Conservation (phyloP, 768 basidiomycete genomes). For the Rhodotorula graminis region DNA sequence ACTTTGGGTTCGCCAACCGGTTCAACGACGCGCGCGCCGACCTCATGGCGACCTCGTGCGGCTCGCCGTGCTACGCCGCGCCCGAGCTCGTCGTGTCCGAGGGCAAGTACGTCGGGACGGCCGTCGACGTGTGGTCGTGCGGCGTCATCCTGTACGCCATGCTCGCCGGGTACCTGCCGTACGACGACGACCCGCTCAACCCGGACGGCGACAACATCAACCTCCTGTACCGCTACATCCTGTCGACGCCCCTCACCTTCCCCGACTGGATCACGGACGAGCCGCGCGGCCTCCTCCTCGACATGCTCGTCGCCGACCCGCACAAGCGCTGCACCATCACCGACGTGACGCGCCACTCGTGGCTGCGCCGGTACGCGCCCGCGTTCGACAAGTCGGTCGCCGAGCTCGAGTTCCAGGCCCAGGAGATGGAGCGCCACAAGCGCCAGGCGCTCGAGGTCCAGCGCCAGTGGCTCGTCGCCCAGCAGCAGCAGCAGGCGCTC, state of each 20-base stretch:
- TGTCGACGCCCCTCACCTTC: constrained; percentile 92
- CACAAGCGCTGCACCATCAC: constrained; percentile 67
- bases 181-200: constrained; percentile 97
- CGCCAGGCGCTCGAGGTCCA: constrained; percentile 60
- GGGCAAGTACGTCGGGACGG: constrained; percentile 91
- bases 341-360: constrained; percentile 78
- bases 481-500: constrained; percentile 33
- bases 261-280: constrained; percentile 86
- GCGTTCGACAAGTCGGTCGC: constrained; percentile 67
- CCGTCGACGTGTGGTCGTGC: constrained; percentile 96
- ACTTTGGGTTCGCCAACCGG: constrained; percentile 97
- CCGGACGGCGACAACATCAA: constrained; percentile 99
- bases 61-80: constrained; percentile 95
- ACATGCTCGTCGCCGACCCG: constrained; percentile 95
- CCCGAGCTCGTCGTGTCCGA: constrained; percentile 97
- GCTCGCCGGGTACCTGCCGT: constrained; percentile 96
- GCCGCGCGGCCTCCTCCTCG: constrained; percentile 73
- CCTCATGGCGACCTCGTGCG: constrained; percentile 97
- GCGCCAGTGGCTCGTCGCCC: constrained; percentile 53
- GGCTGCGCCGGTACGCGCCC: constrained; percentile 65
- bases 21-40: constrained; percentile 90
- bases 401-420: constrained; percentile 71
- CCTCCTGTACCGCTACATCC: constrained; percentile 94
- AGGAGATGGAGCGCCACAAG: constrained; percentile 80
- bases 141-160: constrained; percentile 95